Evolutionary conservation across 768 basidiomycete species (phyloP).

Genomic region (Crassisporium funariophilum): DNA sequence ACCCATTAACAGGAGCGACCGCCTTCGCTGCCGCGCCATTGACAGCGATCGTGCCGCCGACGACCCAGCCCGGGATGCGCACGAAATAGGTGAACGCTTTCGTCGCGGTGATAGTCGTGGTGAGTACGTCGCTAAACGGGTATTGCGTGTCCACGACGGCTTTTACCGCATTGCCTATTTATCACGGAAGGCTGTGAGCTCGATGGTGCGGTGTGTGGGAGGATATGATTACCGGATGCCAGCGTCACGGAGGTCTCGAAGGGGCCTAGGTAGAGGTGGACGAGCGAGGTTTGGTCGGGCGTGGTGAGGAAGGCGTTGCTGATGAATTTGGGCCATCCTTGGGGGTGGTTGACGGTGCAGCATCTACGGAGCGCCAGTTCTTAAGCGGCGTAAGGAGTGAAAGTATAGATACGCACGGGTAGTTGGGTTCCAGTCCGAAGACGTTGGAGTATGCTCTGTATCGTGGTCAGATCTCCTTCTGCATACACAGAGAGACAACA

Average conservation of each 20-base stretch:
- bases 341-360: constrained; percentile 56
- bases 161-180: constrained; percentile 42
- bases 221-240: constrained; percentile 31
- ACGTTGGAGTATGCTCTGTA: constrained; percentile 49
- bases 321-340: constrained; percentile 58
- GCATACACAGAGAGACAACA: constrained; percentile 1
- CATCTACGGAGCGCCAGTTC: constrained; percentile 29
- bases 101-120: constrained; percentile 45
- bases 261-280: constrained; percentile 52
- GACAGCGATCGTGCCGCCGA: constrained; percentile 45
- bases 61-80: constrained; percentile 54
- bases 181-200: constrained; percentile 7
- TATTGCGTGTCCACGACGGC: constrained; percentile 51
- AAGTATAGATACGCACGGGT: constrained; percentile 36
- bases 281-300: constrained; percentile 45
- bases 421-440: constrained; percentile 52
- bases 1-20: constrained; percentile 44
- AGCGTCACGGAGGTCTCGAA: constrained; percentile 44
- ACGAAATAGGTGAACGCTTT: constrained; percentile 48
- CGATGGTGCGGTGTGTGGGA: constrained; percentile 21
- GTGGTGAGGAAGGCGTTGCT: constrained; percentile 52
- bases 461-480: background rate
- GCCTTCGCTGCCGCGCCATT: constrained; percentile 39
- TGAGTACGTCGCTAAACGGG: constrained; percentile 51
- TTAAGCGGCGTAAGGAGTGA: background rate